Evolutionary conservation across 176 grass and related monocot genomes (phyloP).

Genomic region (Avena eriantha): DNA sequence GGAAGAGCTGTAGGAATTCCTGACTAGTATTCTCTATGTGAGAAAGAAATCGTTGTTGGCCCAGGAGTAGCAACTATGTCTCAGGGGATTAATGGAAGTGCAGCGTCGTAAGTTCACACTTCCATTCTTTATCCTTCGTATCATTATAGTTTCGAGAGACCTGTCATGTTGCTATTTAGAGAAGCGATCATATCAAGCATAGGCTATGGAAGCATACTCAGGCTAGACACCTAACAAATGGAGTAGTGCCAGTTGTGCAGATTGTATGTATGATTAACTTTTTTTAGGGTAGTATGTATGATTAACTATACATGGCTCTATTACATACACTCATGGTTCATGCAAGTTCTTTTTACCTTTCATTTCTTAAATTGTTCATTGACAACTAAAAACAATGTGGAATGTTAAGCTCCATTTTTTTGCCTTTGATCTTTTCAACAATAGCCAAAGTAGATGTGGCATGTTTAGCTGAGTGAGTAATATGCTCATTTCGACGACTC

Average conservation of each 20-base stretch:
- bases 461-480: no score
- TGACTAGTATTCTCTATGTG: no score
- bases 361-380: conserved; percentile 23
- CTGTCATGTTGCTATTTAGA: conserved; percentile 97
- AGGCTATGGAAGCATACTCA: conserved; percentile 94
- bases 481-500: no score
- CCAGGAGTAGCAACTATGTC: no score
- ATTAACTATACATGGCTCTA: not conserved
- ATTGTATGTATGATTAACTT: no score
- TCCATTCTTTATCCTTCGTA: no score
- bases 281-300: no score
- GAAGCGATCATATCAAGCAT: conserved; percentile 69
- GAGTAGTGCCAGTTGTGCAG: conserved; percentile 73
- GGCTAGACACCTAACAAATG: conserved; percentile 81
- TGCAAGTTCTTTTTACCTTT: not conserved
- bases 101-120: no score
- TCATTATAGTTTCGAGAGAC: conserved; percentile 95
- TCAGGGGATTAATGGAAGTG: no score
- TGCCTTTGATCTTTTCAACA: not conserved
- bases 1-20: no score
- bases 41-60: no score
- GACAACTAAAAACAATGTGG: not conserved
- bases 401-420: conserved; percentile 7
- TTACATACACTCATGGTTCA: conserved; percentile 6
- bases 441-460: not conserved